phyloP scores from a whole-genome alignment of 176 grass and related monocot genomes.

The Thalia dealbata region DNA sequence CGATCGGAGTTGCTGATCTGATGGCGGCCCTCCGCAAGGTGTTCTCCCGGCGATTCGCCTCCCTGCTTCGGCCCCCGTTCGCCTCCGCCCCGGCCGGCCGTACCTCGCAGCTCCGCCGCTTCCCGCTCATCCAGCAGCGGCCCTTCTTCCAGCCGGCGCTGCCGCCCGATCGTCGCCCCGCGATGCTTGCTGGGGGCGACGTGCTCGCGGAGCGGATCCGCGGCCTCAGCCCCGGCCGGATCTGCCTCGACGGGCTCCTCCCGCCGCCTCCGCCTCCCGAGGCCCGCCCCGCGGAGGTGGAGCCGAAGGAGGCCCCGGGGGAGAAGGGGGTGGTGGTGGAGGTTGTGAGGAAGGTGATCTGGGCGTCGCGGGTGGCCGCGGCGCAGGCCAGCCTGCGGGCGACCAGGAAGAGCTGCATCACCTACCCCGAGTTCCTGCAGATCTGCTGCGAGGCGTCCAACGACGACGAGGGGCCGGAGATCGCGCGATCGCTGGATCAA shows the following conservation, averaged over 20 bases:
- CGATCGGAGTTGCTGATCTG: neutral
- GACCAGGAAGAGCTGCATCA: slow-evolving; percentile 32
- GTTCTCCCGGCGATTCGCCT: slow-evolving; percentile 37
- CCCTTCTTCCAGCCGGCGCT: slow-evolving; percentile 52
- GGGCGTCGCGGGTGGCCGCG: slow-evolving; percentile 56
- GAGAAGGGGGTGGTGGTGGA: slow-evolving; percentile 43
- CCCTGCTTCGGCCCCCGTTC: neutral
- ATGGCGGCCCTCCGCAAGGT: slow-evolving; percentile 69
- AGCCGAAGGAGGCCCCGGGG: neutral
- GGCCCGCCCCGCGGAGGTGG: neutral
- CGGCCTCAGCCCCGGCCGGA: slow-evolving; percentile 38
- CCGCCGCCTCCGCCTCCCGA: neutral
- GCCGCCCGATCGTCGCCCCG: slow-evolving; percentile 38
- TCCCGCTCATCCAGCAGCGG: slow-evolving; percentile 57
- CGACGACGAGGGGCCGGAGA: slow-evolving; percentile 28
- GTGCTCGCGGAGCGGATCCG: slow-evolving; percentile 67
- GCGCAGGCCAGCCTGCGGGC: slow-evolving; percentile 49
- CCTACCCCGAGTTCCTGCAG: slow-evolving; percentile 47
- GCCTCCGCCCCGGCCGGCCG: neutral
- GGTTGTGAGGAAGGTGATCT: slow-evolving; percentile 68
- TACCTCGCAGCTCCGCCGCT: slow-evolving; percentile 19
- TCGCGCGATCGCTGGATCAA: slow-evolving; percentile 80
- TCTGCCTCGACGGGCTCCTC: slow-evolving; percentile 69
- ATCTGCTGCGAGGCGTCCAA: slow-evolving; percentile 66
- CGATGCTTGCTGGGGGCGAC: slow-evolving; percentile 21